Evolutionary conservation across 768 basidiomycete species (phyloP).

Genomic region (Russula brevipes): DNA sequence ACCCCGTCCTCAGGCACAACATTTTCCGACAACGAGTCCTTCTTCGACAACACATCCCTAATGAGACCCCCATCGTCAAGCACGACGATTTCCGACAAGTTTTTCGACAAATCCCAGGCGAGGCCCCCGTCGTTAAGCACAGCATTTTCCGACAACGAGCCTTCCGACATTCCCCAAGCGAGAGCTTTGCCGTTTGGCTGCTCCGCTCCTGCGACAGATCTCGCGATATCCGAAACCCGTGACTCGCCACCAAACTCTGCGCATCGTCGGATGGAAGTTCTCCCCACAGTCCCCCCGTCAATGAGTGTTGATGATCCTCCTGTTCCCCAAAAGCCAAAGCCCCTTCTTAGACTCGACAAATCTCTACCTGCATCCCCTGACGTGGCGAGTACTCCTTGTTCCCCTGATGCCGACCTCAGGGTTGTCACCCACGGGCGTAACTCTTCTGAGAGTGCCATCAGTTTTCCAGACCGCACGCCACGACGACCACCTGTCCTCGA

Average conservation of each 20-base stretch:
- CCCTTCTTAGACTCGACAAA: conserved; percentile 21
- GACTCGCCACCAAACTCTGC: neutral
- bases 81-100: too few species aligned
- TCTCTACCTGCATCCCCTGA: conserved; percentile 20
- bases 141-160: neutral
- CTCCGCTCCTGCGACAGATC: conserved; percentile 2
- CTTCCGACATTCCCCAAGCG: conserved; percentile 4
- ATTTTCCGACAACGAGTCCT: conserved; percentile 4
- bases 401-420: neutral
- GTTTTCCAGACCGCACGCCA: neutral
- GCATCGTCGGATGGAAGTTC: neutral
- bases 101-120: too few species aligned
- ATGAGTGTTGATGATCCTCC: neutral
- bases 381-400: conserved; percentile 1
- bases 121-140: too few species aligned
- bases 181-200: neutral
- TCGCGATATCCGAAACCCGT: neutral
- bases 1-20: conserved; percentile 7
- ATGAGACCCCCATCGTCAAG: neutral
- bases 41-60: neutral
- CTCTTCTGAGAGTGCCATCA: conserved; percentile 11
- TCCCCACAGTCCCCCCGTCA: neutral
- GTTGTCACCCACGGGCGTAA: conserved; percentile 8
- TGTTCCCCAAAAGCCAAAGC: conserved; percentile 17
- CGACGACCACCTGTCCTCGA: conserved; percentile 19